These are phyloP conservation scores for Candida caryicola DNA, from an alignment of 805 yeast genomes.

Conservation along the genomic window DNA sequence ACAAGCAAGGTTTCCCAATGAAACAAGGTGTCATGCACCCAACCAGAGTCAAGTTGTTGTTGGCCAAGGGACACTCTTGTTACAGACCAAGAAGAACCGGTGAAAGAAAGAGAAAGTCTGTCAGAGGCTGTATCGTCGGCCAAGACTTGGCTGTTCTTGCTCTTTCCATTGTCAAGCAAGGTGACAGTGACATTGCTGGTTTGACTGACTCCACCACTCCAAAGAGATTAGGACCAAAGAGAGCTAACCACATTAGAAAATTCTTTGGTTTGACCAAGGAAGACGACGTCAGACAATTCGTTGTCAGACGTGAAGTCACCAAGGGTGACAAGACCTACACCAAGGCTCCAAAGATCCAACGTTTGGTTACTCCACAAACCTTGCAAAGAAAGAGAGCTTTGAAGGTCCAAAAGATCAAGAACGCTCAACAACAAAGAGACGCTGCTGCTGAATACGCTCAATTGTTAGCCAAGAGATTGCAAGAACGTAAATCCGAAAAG, in stretches of 20 bases:
- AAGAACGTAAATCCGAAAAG: slow-evolving; percentile 97
- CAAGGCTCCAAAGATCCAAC: slow-evolving; percentile 99
- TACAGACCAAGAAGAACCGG: slow-evolving; percentile 99
- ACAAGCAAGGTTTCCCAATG: slow-evolving; percentile 99
- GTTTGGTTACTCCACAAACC: slow-evolving; percentile 98
- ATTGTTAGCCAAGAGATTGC: slow-evolving; percentile 95
- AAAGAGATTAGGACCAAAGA: slow-evolving; percentile 99
- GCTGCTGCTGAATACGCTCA: slow-evolving; percentile 99
- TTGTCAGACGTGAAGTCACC: slow-evolving; percentile 96
- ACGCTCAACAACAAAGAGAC: slow-evolving; percentile 98
- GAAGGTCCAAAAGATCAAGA: slow-evolving; percentile 88
- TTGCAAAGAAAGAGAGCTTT: slow-evolving; percentile 99
- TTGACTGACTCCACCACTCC: slow-evolving; percentile 92
- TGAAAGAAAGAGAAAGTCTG: slow-evolving; percentile 99
- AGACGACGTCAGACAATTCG: slow-evolving; percentile 80
- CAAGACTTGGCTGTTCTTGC: slow-evolving; percentile 95
- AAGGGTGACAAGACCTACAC: slow-evolving; percentile 98
- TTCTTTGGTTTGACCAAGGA: slow-evolving; percentile 97
- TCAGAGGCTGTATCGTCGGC: slow-evolving; percentile 98
- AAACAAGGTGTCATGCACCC: slow-evolving; percentile 99
- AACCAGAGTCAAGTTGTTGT: slow-evolving; percentile 96
- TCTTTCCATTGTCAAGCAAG: slow-evolving; percentile 92
- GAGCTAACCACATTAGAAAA: slow-evolving; percentile 99
- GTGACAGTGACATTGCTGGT: slow-evolving; percentile 94
- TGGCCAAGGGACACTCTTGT: slow-evolving; percentile 93